These are phyloP conservation scores for Candida parachauliodes DNA, from an alignment of 805 yeast species.

Conservation along the genomic window DNA sequence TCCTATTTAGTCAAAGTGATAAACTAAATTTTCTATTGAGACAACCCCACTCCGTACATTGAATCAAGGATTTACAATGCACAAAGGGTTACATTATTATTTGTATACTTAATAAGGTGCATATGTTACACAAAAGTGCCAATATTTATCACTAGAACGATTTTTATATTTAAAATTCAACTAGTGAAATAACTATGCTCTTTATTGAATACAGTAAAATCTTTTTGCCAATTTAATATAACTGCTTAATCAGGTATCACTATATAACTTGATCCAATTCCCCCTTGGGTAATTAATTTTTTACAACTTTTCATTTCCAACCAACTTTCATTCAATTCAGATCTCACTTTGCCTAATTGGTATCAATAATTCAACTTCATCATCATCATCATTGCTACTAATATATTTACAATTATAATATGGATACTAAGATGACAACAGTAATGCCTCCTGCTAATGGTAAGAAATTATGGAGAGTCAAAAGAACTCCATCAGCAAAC, in stretches of 20 bases:
- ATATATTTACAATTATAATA: neutral
- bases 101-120: neutral
- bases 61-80: slow-evolving; percentile 1
- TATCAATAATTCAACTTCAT: too few relatives aligned
- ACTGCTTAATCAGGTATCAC: too few relatives aligned
- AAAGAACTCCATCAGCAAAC: slow-evolving; percentile 16
- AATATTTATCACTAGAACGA: too few relatives aligned
- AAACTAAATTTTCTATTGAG: neutral
- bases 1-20: neutral
- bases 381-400: neutral
- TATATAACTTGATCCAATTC: neutral
- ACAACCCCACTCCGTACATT: neutral
- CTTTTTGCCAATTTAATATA: too few relatives aligned
- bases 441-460: slow-evolving; percentile 43
- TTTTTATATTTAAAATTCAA: too few relatives aligned
- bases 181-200: too few relatives aligned
- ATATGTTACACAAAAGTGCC: slow-evolving; percentile 1
- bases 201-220: too few relatives aligned
- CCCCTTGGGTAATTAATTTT: neutral
- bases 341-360: too few relatives aligned
- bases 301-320: too few relatives aligned
- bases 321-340: too few relatives aligned
- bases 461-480: slow-evolving; percentile 44
- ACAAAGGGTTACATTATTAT: neutral
- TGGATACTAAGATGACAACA: neutral